Evolutionary conservation across 1,139 yeast genomes (phyloP).

Genomic region (Insectozyma bohioensis): DNA sequence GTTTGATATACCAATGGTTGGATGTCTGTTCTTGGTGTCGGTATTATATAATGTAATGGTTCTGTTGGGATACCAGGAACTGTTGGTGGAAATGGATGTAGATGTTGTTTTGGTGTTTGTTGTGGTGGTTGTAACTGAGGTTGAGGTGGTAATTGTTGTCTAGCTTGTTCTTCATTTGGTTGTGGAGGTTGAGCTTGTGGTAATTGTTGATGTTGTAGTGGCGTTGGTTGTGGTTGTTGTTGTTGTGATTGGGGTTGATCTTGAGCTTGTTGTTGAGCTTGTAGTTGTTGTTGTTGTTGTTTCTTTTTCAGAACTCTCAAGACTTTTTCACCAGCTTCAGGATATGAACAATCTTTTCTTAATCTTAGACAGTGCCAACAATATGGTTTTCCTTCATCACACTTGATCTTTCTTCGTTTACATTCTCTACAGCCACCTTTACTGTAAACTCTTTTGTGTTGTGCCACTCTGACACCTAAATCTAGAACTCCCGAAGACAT

Average conservation of each 20-base stretch:
- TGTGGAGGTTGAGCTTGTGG: conserved; percentile 1
- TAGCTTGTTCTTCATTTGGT: conserved; percentile 1
- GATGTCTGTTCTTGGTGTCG: too few relatives aligned
- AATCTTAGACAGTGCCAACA: conserved; percentile 49
- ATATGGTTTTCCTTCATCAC: conserved; percentile 60
- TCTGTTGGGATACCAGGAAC: conserved; percentile 1
- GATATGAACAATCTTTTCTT: conserved; percentile 34
- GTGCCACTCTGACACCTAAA: conserved; percentile 7
- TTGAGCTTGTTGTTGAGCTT: conserved; percentile 6
- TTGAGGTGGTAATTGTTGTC: not conserved
- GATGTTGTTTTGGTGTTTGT: not conserved
- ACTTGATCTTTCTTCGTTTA: conserved; percentile 43
- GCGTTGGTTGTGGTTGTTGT: conserved; percentile 4
- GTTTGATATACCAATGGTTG: too few relatives aligned
- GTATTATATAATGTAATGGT: not conserved
- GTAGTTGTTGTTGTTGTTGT: conserved; percentile 9
- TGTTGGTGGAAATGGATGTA: too few relatives aligned
- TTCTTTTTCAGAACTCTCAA: conserved; percentile 25
- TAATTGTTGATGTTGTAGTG: conserved; percentile 1
- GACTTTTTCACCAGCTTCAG: conserved; percentile 34
- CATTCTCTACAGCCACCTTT: conserved; percentile 43
- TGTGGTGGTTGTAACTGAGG: conserved; percentile 1
- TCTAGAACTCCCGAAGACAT: conserved; percentile 11
- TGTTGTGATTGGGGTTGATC: conserved; percentile 4
- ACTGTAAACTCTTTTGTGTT: conserved; percentile 24